Percentiles rank a stretch among this genome's conserved stretches.
These are phyloP conservation scores for Kazachstania kunashirensis DNA, from an alignment of 805 yeast species.

Conservation along the genomic window DNA sequence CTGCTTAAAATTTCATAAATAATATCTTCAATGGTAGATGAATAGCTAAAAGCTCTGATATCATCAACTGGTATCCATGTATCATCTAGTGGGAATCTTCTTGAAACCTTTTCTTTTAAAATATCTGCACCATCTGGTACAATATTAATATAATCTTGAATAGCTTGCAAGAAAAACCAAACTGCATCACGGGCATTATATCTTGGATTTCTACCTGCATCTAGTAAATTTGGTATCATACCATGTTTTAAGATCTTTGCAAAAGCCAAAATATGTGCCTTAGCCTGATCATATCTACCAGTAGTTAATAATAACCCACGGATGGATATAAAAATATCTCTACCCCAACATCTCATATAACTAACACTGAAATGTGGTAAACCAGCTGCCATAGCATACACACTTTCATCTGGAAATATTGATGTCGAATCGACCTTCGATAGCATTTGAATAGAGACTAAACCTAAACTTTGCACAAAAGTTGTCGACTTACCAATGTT, in stretches of 20 bases:
- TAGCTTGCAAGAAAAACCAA: constrained; percentile 86
- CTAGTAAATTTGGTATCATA: constrained; percentile 82
- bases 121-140: constrained; percentile 64
- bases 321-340: constrained; percentile 84
- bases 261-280: constrained; percentile 70
- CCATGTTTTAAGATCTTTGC: constrained; percentile 93
- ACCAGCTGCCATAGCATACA: constrained; percentile 89
- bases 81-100: constrained; percentile 88
- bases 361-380: constrained; percentile 86
- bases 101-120: constrained; percentile 58
- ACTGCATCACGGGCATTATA: constrained; percentile 95
- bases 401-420: constrained; percentile 48
- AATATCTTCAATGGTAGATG: constrained; percentile 61
- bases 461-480: constrained; percentile 69
- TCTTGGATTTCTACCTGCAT: constrained; percentile 88
- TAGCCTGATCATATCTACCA: constrained; percentile 72
- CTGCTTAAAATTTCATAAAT: constrained; percentile 75
- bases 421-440: constrained; percentile 69
- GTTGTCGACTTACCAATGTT: constrained; percentile 51
- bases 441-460: constrained; percentile 81
- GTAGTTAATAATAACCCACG: constrained; percentile 75
- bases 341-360: constrained; percentile 97
- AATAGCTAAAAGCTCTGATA: constrained; percentile 64
- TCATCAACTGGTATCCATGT: constrained; percentile 60
- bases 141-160: constrained; percentile 65